Conservation (phyloP, 2,329 filamentous ascomycete genomes). For the Penicillium freii region DNA sequence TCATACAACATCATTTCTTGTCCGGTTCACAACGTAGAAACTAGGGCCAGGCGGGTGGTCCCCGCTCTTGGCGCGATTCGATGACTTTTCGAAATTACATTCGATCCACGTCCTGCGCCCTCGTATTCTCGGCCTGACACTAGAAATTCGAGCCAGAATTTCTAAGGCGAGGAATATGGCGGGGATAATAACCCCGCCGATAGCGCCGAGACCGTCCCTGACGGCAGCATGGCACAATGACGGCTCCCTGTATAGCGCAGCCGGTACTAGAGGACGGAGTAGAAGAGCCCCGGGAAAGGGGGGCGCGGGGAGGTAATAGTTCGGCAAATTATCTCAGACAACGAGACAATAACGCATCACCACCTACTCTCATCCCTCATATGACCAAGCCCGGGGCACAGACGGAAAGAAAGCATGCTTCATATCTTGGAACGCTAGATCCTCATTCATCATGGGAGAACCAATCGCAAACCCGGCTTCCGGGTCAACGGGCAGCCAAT, state of each 20-base stretch:
- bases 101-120: background rate
- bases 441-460: background rate
- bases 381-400: background rate
- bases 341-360: background rate
- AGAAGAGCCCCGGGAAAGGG: too few species aligned
- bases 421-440: conserved; percentile 8
- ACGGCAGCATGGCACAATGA: background rate
- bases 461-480: conserved; percentile 30
- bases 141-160: background rate
- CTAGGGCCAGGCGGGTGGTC: background rate
- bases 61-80: background rate
- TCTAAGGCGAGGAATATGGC: too few species aligned
- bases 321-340: background rate
- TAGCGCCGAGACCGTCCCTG: background rate
- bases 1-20: too few species aligned
- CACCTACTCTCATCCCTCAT: background rate
- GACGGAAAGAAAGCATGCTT: conserved; percentile 13
- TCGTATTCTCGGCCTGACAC: too few species aligned
- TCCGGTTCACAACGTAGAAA: background rate
- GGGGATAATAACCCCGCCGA: background rate
- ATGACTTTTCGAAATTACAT: background rate
- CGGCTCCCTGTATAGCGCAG: background rate
- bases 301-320: too few species aligned
- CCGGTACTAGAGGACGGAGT: background rate
- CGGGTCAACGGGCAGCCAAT: conserved; percentile 22